phyloP scores from a whole-genome alignment of 805 yeast species.

The Lipomyces anomalus region DNA sequence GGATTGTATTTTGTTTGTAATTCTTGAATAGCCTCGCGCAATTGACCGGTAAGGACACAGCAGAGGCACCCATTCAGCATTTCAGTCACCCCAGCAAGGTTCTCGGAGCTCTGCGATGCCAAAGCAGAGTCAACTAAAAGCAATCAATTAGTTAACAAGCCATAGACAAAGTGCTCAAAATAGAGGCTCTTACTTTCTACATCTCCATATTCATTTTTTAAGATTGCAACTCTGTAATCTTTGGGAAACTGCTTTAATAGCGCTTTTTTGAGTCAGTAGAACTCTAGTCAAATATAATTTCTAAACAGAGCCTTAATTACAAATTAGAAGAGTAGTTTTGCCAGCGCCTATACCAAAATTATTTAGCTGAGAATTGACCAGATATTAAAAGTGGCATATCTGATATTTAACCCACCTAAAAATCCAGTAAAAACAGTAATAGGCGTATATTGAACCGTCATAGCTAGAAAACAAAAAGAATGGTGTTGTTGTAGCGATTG shows the following conservation, averaged over 20 bases:
- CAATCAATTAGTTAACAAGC: neutral
- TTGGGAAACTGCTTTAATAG: conserved; percentile 18
- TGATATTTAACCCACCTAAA: conserved; percentile 9
- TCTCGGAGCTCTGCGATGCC: conserved; percentile 14
- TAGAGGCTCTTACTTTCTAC: conserved; percentile 11
- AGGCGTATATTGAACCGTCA: conserved; percentile 18
- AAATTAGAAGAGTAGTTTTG: conserved; percentile 21
- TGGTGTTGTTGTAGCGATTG: no score
- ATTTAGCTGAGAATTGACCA: neutral
- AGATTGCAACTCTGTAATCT: conserved; percentile 20
- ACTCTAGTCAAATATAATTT: neutral
- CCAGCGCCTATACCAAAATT: conserved; percentile 19
- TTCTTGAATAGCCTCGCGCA: conserved; percentile 23
- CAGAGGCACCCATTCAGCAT: conserved; percentile 25
- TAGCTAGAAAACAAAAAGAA: no score
- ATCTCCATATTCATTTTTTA: conserved; percentile 25
- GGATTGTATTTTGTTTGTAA: conserved; percentile 17
- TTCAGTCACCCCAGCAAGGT: conserved; percentile 23
- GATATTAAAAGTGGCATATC: neutral
- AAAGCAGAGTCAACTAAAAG: conserved; percentile 21
- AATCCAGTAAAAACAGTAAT: conserved; percentile 25
- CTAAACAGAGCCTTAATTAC: conserved; percentile 5
- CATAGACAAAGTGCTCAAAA: neutral
- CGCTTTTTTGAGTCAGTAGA: conserved; percentile 5
- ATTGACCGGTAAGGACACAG: conserved; percentile 24